phyloP scores from a whole-genome alignment of 768 basidiomycete species.

The Kwoniella bestiolae region DNA sequence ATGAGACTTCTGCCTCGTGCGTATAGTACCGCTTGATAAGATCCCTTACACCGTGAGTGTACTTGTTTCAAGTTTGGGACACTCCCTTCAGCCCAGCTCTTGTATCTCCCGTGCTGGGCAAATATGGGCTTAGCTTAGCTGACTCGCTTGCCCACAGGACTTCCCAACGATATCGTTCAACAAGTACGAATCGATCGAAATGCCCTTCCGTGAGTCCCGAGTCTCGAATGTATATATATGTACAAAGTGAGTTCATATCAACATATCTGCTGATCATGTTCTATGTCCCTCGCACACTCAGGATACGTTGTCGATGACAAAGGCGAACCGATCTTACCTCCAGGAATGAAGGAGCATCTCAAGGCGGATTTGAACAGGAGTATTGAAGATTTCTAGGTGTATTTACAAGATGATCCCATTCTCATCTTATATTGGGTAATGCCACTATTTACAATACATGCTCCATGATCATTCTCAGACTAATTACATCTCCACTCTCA shows the following conservation, averaged over 20 bases:
- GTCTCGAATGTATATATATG: background rate
- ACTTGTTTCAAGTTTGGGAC: background rate
- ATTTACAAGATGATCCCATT: background rate
- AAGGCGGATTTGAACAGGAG: constrained; percentile 82
- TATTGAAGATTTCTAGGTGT: constrained; percentile 64
- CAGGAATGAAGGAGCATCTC: constrained; percentile 85
- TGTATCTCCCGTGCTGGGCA: too few relatives aligned
- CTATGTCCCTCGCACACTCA: too few relatives aligned
- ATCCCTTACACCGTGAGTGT: constrained; percentile 61
- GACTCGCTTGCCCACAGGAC: constrained; percentile 65
- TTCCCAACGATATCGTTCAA: constrained; percentile 89
- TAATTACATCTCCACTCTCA: too few relatives aligned
- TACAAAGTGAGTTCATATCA: background rate
- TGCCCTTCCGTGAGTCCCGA: constrained; percentile 83
- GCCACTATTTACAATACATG: background rate
- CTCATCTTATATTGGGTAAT: too few relatives aligned
- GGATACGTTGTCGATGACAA: constrained; percentile 62
- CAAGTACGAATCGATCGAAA: constrained; percentile 86
- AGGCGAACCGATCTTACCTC: constrained; percentile 75
- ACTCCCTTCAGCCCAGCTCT: too few relatives aligned
- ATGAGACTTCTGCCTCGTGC: too few relatives aligned
- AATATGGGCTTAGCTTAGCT: background rate
- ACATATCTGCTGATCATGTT: too few relatives aligned
- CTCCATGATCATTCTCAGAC: background rate
- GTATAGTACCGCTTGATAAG: constrained; percentile 67